A percentile compares a stretch with the other conserved stretches of the same genome.
phyloP scores from a whole-genome alignment of 768 basidiomycete genomes.

The Russula lepida region DNA sequence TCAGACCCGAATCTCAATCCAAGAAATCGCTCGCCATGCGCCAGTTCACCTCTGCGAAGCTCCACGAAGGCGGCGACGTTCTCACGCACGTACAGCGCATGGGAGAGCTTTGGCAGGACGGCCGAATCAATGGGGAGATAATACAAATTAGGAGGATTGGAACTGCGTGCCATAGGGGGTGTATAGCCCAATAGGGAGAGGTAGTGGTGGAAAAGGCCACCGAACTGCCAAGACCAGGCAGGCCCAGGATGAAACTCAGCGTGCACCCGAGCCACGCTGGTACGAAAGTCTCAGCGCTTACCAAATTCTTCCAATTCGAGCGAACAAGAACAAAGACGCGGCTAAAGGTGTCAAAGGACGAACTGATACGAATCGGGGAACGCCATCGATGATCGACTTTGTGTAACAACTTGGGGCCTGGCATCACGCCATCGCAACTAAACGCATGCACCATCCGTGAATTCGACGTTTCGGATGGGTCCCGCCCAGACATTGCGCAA shows the following conservation, averaged over 20 bases:
- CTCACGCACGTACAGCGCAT: too few species aligned
- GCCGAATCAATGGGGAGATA: too few species aligned
- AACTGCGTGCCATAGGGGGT: too few species aligned
- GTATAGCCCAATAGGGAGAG: too few species aligned
- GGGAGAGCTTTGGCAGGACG: too few species aligned
- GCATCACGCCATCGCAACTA: conserved; percentile 64
- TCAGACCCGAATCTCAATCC: too few species aligned
- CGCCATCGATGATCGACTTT: conserved; percentile 50
- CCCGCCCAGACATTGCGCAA: conserved; percentile 26
- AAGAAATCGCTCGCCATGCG: too few species aligned
- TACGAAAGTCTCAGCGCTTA: background rate
- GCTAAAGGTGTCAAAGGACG: conserved; percentile 8
- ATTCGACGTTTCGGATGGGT: conserved; percentile 70
- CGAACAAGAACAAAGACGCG: background rate
- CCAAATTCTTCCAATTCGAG: background rate
- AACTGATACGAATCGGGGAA: conserved; percentile 68
- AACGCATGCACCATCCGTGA: conserved; percentile 82
- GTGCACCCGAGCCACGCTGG: conserved; percentile 73
- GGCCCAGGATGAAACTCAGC: conserved; percentile 63
- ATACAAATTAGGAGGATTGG: too few species aligned
- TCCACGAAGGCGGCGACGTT: too few species aligned
- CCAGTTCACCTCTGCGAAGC: too few species aligned
- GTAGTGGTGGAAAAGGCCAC: conserved; percentile 43
- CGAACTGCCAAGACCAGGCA: too few species aligned
- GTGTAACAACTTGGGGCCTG: conserved; percentile 58